Evolutionary conservation across 164 flowering plant species (phyloP).

Genomic region (Sedum album): DNA sequence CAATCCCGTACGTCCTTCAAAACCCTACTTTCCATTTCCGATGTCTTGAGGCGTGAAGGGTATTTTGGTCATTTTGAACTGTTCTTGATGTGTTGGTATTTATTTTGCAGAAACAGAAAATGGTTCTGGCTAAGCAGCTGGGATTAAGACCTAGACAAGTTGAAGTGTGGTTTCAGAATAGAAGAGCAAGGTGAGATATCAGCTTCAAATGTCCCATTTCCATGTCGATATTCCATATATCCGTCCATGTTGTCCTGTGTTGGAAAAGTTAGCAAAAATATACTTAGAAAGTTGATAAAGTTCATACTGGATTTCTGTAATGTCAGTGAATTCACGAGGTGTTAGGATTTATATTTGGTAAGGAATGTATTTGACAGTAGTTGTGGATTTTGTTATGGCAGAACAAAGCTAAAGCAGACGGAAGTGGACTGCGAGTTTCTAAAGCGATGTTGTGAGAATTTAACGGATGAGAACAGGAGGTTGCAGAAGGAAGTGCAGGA

Average conservation of each 20-base stretch:
- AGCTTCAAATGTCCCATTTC: no score
- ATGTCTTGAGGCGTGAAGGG: not conserved
- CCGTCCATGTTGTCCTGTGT: no score
- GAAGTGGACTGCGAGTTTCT: constrained; percentile 91
- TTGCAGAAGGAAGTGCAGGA: constrained; percentile 80
- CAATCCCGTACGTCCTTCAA: constrained; percentile 55
- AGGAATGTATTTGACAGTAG: not conserved
- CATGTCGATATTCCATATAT: no score
- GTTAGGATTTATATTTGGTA: no score
- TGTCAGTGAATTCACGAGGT: not conserved
- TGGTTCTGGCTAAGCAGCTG: constrained; percentile 59
- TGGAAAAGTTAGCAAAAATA: no score
- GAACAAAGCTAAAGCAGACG: constrained; percentile 91
- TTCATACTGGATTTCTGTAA: not conserved
- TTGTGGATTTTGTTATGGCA: constrained; percentile 12
- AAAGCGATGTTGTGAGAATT: constrained; percentile 73
- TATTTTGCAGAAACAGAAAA: constrained; percentile 65
- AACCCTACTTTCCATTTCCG: not conserved
- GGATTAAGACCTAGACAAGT: constrained; percentile 84
- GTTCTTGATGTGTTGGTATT: not conserved
- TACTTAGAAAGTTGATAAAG: no score
- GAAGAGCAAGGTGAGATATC: constrained; percentile 69
- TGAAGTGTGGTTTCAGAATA: constrained; percentile 90
- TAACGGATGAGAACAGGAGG: constrained; percentile 83
- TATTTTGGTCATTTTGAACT: not conserved